Base-by-base conservation (phyloP, 2,329 filamentous ascomycete genomes). In the Corynespora cassiicola region DNA sequence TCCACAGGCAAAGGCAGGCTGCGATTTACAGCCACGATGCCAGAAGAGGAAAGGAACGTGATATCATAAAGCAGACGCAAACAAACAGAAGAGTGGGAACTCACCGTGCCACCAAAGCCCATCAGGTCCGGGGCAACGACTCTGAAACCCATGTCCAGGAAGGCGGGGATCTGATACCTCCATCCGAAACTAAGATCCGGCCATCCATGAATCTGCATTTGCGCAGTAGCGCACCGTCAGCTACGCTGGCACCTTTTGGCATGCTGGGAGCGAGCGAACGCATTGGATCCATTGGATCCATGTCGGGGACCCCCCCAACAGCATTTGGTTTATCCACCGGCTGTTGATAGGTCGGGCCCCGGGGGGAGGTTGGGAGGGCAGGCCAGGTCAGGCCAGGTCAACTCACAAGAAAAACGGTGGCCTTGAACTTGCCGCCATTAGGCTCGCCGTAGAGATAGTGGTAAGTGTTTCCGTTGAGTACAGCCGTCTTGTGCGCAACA, bases 101-200 rank as follows among this genome's bases (percentile, higher is more conserved):
- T 45, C 65, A 80, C 86, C 17, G 88, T 94, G 42, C 82, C 79
- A 17, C 87, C 88, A 65, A 94, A 97, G 47, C 92, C 92, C 55
- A 95, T 79, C 76, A 90, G 85, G 69, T 96, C 90, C 0, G 90
- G 87, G 8, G 83, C 88, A 16, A 97, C 82, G 37, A 96, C 89
- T 39, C 87, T 82, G 50, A 92, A 80, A 15, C 86, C 86, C 39
- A 89, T 75, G 5, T 84, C 77, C 21, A 87, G 69, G 15, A 97
- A 78, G 54, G 82, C 70, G 0, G 91, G 90, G 43, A 96, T 87
- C 69, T 96, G 91, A 69, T 88, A 86, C 46, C 91, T 85, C 92
- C 92, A 97, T 61, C 87, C 90, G 61, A 90, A 84, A 7, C 82
- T 81, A 12, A 94, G 70, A 69, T 96, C 90, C 1, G 91, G 91